Base-by-base conservation (phyloP, 2,329 filamentous ascomycete genomes). In the Fusarium citri region DNA sequence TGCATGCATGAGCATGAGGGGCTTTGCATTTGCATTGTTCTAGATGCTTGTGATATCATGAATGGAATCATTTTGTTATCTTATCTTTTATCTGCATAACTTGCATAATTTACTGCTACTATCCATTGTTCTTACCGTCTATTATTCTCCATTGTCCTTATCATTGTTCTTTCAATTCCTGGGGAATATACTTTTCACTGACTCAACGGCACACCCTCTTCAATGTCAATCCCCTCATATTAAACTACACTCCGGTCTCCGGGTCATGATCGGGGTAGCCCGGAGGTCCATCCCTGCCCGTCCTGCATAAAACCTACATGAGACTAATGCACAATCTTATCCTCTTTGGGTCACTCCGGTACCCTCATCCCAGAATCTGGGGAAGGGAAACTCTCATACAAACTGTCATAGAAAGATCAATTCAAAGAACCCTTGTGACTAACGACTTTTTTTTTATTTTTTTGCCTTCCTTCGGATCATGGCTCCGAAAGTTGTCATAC, bases 281-380 rank as follows among this genome's bases (percentile, higher is more conserved):
- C 67, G 67, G 67, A 67, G 63, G 59, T 55, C 34, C 45, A 41
- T 55, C 42, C 28, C 20, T 49, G 48, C 46, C 56, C 68, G 49
- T 66, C 60, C 9, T 54, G 64, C 68, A 71, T 71, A 40, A 42
- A 26, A n/a, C 40, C 26, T n/a, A 41, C 41, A 66, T 55, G 23
- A 15, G 6, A 14, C 68, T 69, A 72, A 69, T 72, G 68, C 68
- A 62, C 22, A 18, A 8, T 20, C 54, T 64, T 50, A 47, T 72
- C 69, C 66, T 53, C 23, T 72, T 72, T 72, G 63, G 69, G 69
- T 64, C 60, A 58, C 58, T 70, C 64, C 54, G 66, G 59, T 51
- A 65, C 54, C 25, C 23, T 25, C 41, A 16, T 57, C 55, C 55
- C 40, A 71, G 68, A 71, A 71, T 71, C 68, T 69, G 68, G 68